phyloP scores from a whole-genome alignment of 2,329 filamentous ascomycete species.

The Phoma herbarum region DNA sequence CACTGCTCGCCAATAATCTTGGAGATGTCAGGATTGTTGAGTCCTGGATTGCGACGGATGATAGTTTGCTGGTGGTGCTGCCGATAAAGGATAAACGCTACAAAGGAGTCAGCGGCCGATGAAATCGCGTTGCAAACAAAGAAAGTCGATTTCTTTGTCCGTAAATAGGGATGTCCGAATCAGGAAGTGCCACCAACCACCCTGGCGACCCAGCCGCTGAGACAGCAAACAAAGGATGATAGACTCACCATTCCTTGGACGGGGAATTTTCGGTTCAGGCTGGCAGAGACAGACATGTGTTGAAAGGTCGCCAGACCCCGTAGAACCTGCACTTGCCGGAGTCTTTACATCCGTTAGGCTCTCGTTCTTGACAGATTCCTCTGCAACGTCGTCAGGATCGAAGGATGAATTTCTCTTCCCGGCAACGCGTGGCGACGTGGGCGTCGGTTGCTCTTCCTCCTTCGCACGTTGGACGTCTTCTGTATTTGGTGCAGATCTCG shows the following conservation, averaged over 20 bases:
- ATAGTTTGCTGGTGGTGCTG: constrained; percentile 89
- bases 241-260: constrained; percentile 73
- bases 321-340: constrained; percentile 41
- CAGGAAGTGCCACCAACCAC: constrained; percentile 20
- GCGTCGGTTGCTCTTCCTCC: constrained; percentile 28
- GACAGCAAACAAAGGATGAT: constrained; percentile 35
- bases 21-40: constrained; percentile 94
- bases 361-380: constrained; percentile 22
- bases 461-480: constrained; percentile 26
- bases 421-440: constrained; percentile 32
- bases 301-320: constrained; percentile 41
- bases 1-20: constrained; percentile 97
- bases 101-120: constrained; percentile 45
- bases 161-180: constrained; percentile 11
- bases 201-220: constrained; percentile 10
- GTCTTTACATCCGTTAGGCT: constrained; percentile 32
- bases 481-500: constrained; percentile 32
- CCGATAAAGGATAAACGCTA: constrained; percentile 97
- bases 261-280: constrained; percentile 74
- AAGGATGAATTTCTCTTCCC: constrained; percentile 40
- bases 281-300: constrained; percentile 73
- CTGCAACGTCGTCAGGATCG: constrained; percentile 28
- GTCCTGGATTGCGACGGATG: constrained; percentile 81
- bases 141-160: constrained; percentile 38
- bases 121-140: constrained; percentile 40